Percentiles rank a stretch among this genome's conserved stretches.
Conservation (phyloP, 2,329 filamentous ascomycete genomes). For the Zymoseptoria tritici region DNA sequence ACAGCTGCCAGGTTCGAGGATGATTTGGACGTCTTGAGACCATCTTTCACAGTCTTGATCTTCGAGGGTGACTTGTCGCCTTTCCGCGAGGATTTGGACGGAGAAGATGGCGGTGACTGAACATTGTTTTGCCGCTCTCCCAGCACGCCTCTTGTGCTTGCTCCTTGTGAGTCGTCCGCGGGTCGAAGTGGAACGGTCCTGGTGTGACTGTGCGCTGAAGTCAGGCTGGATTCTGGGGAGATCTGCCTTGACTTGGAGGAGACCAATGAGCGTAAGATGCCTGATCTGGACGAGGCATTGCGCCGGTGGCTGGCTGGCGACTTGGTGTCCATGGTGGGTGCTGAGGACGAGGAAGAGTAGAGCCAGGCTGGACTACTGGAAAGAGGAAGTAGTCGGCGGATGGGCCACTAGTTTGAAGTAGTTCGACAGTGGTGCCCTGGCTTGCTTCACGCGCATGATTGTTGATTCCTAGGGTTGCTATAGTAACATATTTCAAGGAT, state of each 20-base stretch:
- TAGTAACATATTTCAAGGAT: neutral
- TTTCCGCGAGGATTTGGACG: constrained; percentile 23
- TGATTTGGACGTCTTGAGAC: constrained; percentile 66
- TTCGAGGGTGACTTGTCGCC: constrained; percentile 33
- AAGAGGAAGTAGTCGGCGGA: neutral
- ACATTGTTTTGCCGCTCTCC: constrained; percentile 27
- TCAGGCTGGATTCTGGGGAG: constrained; percentile 41
- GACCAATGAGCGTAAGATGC: constrained; percentile 48
- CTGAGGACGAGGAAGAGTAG: neutral
- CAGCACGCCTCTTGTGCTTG: constrained; percentile 16
- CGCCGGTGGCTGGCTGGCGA: constrained; percentile 17
- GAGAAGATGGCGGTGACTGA: constrained; percentile 26
- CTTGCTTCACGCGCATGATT: neutral
- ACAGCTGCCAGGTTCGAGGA: constrained; percentile 72
- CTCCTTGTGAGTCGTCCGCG: constrained; percentile 42
- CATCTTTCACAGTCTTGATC: constrained; percentile 30
- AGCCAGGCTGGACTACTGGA: neutral
- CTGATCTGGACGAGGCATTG: constrained; percentile 31
- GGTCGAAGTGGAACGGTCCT: constrained; percentile 39
- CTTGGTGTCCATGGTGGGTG: constrained; percentile 8
- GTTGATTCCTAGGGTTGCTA: neutral
- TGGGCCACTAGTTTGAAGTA: neutral
- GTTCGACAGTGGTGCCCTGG: neutral
- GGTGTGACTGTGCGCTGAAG: constrained; percentile 23
- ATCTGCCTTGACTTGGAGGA: constrained; percentile 39